Evolutionary conservation across 148 eudicot species (phyloP), one percentile per base, ranked within the genome.

Genomic region (Polygonum aviculare): DNA sequence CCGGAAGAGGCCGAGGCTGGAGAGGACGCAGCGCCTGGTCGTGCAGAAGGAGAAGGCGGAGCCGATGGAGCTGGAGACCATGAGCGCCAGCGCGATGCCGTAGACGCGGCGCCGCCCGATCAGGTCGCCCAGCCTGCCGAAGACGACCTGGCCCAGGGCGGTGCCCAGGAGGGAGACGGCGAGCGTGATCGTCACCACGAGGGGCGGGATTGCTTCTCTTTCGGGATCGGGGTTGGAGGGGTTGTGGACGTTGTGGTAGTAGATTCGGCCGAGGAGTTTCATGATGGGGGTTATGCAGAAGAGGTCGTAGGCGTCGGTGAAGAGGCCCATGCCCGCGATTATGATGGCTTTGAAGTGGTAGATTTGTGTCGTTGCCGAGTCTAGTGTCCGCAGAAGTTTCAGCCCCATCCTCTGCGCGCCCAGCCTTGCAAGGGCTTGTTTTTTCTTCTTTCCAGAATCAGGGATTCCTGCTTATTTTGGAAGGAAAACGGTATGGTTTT

Each of bases 261-360:
- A 88, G 50, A 88, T 75, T 21, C 81, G 84, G 74, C 83, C 80
- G n/a, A 90, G 76, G 67, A 90, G 88, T 38, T 50, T 59, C 76
- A 84, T 76, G 47, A 90, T 76, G 0, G 86, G 87, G 39, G 86
- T 70, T 40, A 88, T 81, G 65, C 84, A 86, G 80, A 90, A 90
- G 74, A 90, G 89, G 18, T 90, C 92, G 78, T 90, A 90, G 12
- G 89, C 82, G 73, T 88, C 92, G 16, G 92, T 82, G 82, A 90
- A 88, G 70, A 90, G 79, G 12, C 95, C 95, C 95, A 90, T 90
- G 0, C 95, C 92, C 15, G 92, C 89, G 3, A 90, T 83, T 21
- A 88, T 75, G 31, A 90, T 87, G 19, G 92, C 90, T 72, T 89
- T 87, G 81, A 88, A 88, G 63, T 90, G 95, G 80, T 90, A 90